These are phyloP conservation scores for Penicillium dipodomyicola DNA, from an alignment of 495 filamentous ascomycete species.

Conservation along the genomic window DNA sequence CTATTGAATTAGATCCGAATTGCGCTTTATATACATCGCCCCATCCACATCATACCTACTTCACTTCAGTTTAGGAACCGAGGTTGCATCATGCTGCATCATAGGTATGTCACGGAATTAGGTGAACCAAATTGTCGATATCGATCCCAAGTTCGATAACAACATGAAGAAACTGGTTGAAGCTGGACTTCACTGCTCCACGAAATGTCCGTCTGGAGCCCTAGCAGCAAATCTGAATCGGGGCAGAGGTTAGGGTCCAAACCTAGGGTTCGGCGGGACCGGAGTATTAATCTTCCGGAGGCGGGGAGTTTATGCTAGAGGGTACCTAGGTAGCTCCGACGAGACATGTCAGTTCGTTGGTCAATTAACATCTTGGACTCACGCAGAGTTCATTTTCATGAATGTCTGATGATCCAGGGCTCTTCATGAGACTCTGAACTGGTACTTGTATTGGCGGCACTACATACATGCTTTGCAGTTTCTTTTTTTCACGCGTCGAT, in stretches of 20 bases:
- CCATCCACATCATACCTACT: constrained; percentile 2
- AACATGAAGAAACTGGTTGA: not conserved
- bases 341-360: not conserved
- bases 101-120: constrained; percentile 36
- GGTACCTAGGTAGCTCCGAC: constrained; percentile 5
- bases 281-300: constrained; percentile 31
- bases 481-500: constrained; percentile 9
- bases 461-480: not conserved
- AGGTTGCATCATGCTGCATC: constrained; percentile 42
- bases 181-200: constrained; percentile 27
- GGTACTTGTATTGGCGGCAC: not conserved
- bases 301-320: constrained; percentile 29
- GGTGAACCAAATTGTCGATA: not conserved
- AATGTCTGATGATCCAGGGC: not conserved
- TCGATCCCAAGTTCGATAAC: not conserved
- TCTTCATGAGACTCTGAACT: not conserved
- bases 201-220: constrained; percentile 12
- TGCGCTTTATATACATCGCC: constrained; percentile 6
- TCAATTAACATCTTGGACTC: not conserved
- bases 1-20: not conserved
- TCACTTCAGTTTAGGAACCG: not conserved
- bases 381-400: not conserved
- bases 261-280: constrained; percentile 31
- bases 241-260: constrained; percentile 28
- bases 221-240: constrained; percentile 20